Percentiles rank a stretch among this genome's conserved stretches.
phyloP scores from a whole-genome alignment of 2,329 filamentous ascomycete species.

The Arthrobotrys sinensis region DNA sequence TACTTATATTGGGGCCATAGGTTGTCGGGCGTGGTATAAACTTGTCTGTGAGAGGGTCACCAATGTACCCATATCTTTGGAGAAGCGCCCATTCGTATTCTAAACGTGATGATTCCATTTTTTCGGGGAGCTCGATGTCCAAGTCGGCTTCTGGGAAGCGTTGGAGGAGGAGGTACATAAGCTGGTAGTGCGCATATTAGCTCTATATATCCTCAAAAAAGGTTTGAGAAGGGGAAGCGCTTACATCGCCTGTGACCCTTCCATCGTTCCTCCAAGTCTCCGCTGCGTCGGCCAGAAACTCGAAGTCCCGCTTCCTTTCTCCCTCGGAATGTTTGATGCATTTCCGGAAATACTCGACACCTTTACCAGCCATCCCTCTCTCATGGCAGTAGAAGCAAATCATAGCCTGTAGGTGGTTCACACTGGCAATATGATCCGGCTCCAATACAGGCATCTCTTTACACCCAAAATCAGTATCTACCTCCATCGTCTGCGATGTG shows the following conservation, averaged over 20 bases:
- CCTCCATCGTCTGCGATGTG: constrained; percentile 30
- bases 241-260: constrained; percentile 29
- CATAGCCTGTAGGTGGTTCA: constrained; percentile 44
- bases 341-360: constrained; percentile 38
- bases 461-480: constrained; percentile 18
- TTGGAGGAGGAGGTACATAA: constrained; percentile 39
- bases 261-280: constrained; percentile 24
- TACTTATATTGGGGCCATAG: not conserved
- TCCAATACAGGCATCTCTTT: constrained; percentile 23
- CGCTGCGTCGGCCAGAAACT: constrained; percentile 27
- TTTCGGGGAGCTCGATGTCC: constrained; percentile 11
- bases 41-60: constrained; percentile 22
- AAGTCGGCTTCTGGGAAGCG: constrained; percentile 22
- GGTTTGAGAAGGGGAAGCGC: not conserved
- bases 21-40: constrained; percentile 8
- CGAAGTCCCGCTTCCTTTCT: constrained; percentile 9
- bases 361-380: constrained; percentile 22
- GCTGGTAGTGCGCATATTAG: not conserved
- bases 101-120: constrained; percentile 38
- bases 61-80: constrained; percentile 31
- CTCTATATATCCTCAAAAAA: not conserved
- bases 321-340: constrained; percentile 25
- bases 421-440: constrained; percentile 38
- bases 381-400: constrained; percentile 47
- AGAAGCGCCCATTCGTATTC: constrained; percentile 36